Conservation (phyloP, 2,329 filamentous ascomycete genomes). For the Verticillium tricorpus region DNA sequence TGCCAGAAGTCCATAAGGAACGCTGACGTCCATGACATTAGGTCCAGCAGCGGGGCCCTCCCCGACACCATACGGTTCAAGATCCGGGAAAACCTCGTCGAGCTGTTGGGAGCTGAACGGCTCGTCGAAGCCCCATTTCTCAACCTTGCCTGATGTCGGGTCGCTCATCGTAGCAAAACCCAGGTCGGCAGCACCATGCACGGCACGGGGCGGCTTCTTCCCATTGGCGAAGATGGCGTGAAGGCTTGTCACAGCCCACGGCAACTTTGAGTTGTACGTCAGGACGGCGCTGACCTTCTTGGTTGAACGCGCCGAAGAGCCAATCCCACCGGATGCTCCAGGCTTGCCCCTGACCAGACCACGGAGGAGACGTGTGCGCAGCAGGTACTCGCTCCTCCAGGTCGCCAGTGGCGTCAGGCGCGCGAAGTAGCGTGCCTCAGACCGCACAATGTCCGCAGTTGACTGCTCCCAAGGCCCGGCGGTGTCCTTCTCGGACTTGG, state of each 20-base stretch:
- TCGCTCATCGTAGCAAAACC: conserved; percentile 79
- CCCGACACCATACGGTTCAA: conserved; percentile 73
- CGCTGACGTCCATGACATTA: conserved; percentile 88
- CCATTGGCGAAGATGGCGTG: conserved; percentile 70
- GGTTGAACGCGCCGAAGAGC: conserved; percentile 44
- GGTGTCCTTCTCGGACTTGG: conserved; percentile 28
- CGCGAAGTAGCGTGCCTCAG: conserved; percentile 75
- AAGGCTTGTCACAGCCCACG: conserved; percentile 73
- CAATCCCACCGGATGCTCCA: conserved; percentile 47
- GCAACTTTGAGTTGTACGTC: conserved; percentile 81
- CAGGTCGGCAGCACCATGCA: conserved; percentile 78
- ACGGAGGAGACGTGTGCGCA: conserved; percentile 77
- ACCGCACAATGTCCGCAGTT: conserved; percentile 52
- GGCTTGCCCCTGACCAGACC: conserved; percentile 82
- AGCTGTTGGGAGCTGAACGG: conserved; percentile 72
- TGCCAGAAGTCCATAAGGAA: conserved; percentile 75
- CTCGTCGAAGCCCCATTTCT: conserved; percentile 78
- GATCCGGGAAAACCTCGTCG: conserved; percentile 68
- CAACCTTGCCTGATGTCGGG: conserved; percentile 68
- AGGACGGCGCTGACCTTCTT: conserved; percentile 70
- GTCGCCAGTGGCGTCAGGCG: conserved; percentile 80
- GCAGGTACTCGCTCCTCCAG: conserved; percentile 93
- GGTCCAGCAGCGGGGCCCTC: conserved; percentile 73
- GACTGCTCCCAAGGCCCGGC: conserved; percentile 38
- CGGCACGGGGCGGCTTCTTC: conserved; percentile 71